These are phyloP conservation scores for Mortierella sp. DNA, from an alignment of 371 early-diverging fungal genomes.

Conservation along the genomic window DNA sequence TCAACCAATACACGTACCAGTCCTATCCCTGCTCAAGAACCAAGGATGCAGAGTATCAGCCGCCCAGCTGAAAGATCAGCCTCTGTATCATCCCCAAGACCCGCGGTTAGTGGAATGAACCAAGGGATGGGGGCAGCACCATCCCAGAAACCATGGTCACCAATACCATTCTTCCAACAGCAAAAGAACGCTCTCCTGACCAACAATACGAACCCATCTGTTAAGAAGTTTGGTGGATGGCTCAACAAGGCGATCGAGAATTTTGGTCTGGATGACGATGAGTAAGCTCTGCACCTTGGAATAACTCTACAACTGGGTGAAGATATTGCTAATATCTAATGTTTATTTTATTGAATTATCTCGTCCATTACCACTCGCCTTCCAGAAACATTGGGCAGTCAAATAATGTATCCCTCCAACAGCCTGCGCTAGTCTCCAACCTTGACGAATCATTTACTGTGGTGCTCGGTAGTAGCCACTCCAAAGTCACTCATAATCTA, in stretches of 20 bases:
- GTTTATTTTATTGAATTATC: neutral
- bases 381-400: conserved; percentile 7
- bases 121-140: conserved; percentile 21
- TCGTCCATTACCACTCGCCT: neutral
- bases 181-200: conserved; percentile 70
- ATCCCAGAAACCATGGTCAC: conserved; percentile 70
- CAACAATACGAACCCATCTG: conserved; percentile 67
- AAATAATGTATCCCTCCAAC: neutral
- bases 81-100: conserved; percentile 40
- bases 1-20: conserved; percentile 14
- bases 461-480: conserved; percentile 78
- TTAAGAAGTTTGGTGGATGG: conserved; percentile 76
- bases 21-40: conserved; percentile 9
- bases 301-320: neutral
- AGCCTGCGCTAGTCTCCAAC: conserved; percentile 33
- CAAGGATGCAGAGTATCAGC: conserved; percentile 9
- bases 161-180: conserved; percentile 74
- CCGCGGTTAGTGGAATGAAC: conserved; percentile 18
- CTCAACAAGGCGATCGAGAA: conserved; percentile 82
- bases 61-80: conserved; percentile 38
- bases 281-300: conserved; percentile 30
- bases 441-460: conserved; percentile 83
- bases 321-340: conserved; percentile 3
- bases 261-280: conserved; percentile 72
- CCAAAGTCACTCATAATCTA: conserved; percentile 78